These are phyloP conservation scores for Naegleria fowleri DNA, from an alignment of 208 protist species.

Conservation along the genomic window DNA sequence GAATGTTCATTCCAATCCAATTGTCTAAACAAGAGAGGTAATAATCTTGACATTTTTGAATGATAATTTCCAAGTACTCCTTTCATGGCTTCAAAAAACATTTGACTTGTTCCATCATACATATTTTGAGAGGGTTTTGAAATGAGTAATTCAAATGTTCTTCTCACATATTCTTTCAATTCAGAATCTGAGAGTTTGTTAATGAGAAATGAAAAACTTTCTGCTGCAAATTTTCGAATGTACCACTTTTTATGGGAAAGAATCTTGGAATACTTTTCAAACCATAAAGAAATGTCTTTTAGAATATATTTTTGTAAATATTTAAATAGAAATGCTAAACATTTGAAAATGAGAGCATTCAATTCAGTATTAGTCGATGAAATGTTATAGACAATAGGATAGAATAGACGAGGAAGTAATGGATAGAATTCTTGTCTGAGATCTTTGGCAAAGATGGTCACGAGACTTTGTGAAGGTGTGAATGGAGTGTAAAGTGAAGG, in stretches of 20 bases:
- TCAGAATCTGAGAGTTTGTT: background rate
- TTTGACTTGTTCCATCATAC: constrained; percentile 4
- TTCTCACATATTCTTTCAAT: background rate
- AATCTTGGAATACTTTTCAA: background rate
- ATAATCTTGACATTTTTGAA: background rate
- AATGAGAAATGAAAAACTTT: constrained; percentile 28
- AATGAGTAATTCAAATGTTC: background rate
- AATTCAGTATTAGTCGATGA: background rate
- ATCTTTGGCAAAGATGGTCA: constrained; percentile 21
- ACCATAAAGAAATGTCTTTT: background rate
- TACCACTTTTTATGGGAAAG: constrained; percentile 12
- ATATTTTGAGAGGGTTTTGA: background rate
- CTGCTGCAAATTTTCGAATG: constrained; percentile 20
- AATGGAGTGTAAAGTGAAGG: background rate
- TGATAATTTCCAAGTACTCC: constrained; percentile 8
- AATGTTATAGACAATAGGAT: background rate
- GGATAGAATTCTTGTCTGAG: constrained; percentile 18
- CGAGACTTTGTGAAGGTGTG: no score
- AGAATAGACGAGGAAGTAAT: background rate
- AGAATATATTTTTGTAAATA: constrained; percentile 22
- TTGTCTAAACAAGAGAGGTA: background rate
- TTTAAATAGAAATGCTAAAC: constrained; percentile 18
- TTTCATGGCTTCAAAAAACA: constrained; percentile 26
- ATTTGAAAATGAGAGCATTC: background rate
- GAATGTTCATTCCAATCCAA: background rate